Evolutionary conservation across 805 yeast species (phyloP).

Genomic region (Nakazawaea ernobii): DNA sequence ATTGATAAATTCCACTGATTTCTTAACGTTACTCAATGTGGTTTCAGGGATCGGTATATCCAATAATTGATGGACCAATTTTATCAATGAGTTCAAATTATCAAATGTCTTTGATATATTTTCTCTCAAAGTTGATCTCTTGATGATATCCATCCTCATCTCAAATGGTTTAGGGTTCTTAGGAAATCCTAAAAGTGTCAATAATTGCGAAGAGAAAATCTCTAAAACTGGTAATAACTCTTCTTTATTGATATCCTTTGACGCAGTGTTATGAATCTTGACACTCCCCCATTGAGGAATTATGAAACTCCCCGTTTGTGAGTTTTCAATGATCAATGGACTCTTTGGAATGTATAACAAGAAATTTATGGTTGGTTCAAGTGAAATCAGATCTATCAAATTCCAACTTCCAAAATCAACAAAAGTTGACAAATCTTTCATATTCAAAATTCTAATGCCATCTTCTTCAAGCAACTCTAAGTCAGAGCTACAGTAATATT

Average conservation of each 20-base stretch:
- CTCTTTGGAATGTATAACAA: slow-evolving; percentile 58
- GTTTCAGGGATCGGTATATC: slow-evolving; percentile 80
- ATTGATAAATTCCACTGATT: slow-evolving; percentile 39
- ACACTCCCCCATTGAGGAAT: slow-evolving; percentile 94
- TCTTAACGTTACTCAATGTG: slow-evolving; percentile 53
- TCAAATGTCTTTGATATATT: slow-evolving; percentile 60
- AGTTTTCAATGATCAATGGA: slow-evolving; percentile 45
- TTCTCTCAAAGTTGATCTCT: slow-evolving; percentile 50
- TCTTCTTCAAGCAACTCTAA: slow-evolving; percentile 24
- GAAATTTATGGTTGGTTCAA: slow-evolving; percentile 66
- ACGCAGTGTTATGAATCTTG: slow-evolving; percentile 37
- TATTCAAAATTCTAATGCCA: slow-evolving; percentile 31
- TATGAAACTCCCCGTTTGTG: slow-evolving; percentile 51
- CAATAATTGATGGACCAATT: slow-evolving; percentile 61
- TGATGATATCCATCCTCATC: slow-evolving; percentile 60
- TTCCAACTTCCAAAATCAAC: slow-evolving; percentile 87
- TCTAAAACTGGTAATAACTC: slow-evolving; percentile 57
- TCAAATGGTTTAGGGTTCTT: slow-evolving; percentile 40
- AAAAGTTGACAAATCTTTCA: slow-evolving; percentile 62
- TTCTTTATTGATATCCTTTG: slow-evolving; percentile 27
- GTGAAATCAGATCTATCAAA: slow-evolving; percentile 37
- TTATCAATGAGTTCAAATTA: slow-evolving; percentile 67
- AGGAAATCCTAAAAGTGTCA: slow-evolving; percentile 69
- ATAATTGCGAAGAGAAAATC: slow-evolving; percentile 68
- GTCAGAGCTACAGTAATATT: slow-evolving; percentile 53